A percentile compares a stretch with the other conserved stretches of the same genome.
Evolutionary conservation across 169 alveolate species (phyloP).

Genomic region (Cryptosporidium parvum): DNA sequence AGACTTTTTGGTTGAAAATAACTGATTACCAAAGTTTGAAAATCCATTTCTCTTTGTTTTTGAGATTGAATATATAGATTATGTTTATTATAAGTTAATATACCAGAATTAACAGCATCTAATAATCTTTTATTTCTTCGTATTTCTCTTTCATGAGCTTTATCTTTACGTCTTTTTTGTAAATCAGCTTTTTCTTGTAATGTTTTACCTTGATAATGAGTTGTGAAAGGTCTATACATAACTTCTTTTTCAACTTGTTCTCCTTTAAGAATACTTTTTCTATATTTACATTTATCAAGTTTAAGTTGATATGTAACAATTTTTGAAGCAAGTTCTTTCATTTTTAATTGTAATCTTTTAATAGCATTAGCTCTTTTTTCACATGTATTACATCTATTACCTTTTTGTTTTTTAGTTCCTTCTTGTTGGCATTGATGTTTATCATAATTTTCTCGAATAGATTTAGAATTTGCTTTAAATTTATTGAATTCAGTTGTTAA

Average conservation of each 20-base stretch:
- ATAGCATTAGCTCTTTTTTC: constrained; percentile 51
- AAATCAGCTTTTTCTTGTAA: background rate
- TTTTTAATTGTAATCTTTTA: constrained; percentile 6
- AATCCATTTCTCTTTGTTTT: background rate
- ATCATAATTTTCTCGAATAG: constrained; percentile 7
- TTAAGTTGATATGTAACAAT: constrained; percentile 9
- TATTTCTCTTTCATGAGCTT: background rate
- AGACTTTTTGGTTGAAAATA: constrained; percentile 32
- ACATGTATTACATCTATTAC: constrained; percentile 29
- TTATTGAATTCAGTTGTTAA: background rate
- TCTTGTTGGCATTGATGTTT: background rate
- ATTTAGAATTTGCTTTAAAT: background rate
- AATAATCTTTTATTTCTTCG: background rate
- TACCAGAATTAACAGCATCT: background rate
- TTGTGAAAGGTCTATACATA: constrained; percentile 23
- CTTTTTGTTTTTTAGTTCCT: constrained; percentile 2
- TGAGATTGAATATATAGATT: constrained; percentile 1
- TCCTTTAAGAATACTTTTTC: background rate
- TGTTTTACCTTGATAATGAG: background rate
- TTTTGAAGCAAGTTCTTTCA: background rate
- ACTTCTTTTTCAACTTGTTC: background rate
- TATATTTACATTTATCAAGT: constrained; percentile 18
- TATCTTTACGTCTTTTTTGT: background rate
- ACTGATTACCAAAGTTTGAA: background rate
- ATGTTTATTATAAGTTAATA: background rate